Conservation (phyloP, 2,329 filamentous ascomycete species). For the Rosellinia necatrix region DNA sequence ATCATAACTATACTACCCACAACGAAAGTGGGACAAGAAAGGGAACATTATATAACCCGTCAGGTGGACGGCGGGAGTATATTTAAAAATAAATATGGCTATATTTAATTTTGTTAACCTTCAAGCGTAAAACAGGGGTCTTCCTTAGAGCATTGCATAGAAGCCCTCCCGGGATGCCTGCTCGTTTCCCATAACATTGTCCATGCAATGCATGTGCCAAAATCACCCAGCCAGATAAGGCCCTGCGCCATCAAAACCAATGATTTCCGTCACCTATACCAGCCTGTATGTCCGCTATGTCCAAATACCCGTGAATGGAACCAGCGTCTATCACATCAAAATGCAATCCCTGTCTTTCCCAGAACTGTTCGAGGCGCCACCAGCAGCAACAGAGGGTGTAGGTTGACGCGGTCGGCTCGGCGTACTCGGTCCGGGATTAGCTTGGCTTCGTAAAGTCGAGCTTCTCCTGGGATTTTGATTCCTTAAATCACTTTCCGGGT, state of each 20-base stretch:
- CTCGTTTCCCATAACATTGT: neutral
- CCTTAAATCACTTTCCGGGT: conserved; percentile 49
- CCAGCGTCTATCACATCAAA: conserved; percentile 35
- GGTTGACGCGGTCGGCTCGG: conserved; percentile 46
- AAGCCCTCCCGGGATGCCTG: neutral
- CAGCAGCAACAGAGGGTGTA: conserved; percentile 22
- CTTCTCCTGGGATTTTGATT: conserved; percentile 30
- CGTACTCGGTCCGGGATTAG: conserved; percentile 31
- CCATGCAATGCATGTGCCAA: neutral
- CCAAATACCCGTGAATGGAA: neutral
- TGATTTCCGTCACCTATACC: conserved; percentile 7
- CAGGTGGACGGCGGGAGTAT: no score
- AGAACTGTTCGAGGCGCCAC: conserved; percentile 16
- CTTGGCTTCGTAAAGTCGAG: conserved; percentile 18
- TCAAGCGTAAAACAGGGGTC: neutral
- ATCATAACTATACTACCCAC: no score
- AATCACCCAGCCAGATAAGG: neutral
- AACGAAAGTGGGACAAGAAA: no score
- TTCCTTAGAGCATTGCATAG: conserved; percentile 9
- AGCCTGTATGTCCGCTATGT: conserved; percentile 14
- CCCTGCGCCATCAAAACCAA: conserved; percentile 6
- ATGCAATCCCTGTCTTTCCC: conserved; percentile 38
- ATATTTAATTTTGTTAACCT: neutral
- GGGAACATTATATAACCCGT: no score
- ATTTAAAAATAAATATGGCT: neutral